Conservation (phyloP, 1,139 yeast genomes). For the Magnusiomyces starmeri region DNA sequence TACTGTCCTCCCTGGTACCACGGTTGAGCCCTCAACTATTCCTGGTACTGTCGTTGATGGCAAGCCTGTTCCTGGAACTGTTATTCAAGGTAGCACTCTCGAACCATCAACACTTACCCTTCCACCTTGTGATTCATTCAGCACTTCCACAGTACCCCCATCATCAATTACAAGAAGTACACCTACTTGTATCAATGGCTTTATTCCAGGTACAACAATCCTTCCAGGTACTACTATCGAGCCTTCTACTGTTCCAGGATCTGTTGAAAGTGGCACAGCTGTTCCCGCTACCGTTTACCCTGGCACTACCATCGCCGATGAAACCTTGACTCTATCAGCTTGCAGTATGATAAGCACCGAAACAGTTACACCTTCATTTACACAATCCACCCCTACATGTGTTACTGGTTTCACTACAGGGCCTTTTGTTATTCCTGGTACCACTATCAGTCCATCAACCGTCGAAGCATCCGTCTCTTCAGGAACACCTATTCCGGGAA, state of each 20-base stretch:
- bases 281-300: slow-evolving; percentile 6
- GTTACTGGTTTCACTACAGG: slow-evolving; percentile 5
- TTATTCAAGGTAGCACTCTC: not conserved
- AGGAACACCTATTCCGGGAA: not conserved
- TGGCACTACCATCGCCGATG: slow-evolving; percentile 4
- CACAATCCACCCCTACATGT: slow-evolving; percentile 5
- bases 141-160: slow-evolving; percentile 4
- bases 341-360: slow-evolving; percentile 4
- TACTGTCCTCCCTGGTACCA: slow-evolving; percentile 6
- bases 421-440: slow-evolving; percentile 7
- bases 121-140: slow-evolving; percentile 3
- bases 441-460: slow-evolving; percentile 3
- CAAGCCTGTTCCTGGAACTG: slow-evolving; percentile 10
- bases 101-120: slow-evolving; percentile 12
- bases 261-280: not conserved
- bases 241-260: slow-evolving; percentile 3
- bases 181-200: slow-evolving; percentile 11
- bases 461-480: slow-evolving; percentile 2
- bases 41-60: slow-evolving; percentile 10
- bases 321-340: slow-evolving; percentile 7
- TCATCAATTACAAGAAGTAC: not conserved
- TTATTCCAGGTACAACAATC: slow-evolving; percentile 9
- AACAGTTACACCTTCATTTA: slow-evolving; percentile 1
- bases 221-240: slow-evolving; percentile 5
- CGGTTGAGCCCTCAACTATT: slow-evolving; percentile 2